A percentile compares a stretch with the other conserved stretches of the same genome.
Evolutionary conservation across 106 monocot genomes (phyloP).

Genomic region (Acorus calamus): DNA sequence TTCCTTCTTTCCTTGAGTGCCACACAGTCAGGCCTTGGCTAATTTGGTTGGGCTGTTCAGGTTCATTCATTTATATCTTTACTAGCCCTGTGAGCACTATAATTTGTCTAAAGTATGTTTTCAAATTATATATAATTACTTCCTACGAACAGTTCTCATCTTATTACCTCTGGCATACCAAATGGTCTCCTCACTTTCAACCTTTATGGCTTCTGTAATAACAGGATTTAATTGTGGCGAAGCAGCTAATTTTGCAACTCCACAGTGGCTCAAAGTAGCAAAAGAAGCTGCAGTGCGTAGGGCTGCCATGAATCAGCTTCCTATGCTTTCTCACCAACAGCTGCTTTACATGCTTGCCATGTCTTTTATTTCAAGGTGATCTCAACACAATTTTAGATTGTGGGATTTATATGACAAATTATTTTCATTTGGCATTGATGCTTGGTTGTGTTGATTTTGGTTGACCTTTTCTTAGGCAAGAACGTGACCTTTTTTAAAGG

Average conservation of each 20-base stretch:
- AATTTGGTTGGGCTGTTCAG: no score
- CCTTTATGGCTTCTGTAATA: constrained; percentile 6
- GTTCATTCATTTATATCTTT: no score
- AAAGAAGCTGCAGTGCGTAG: constrained; percentile 97
- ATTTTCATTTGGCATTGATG: no score
- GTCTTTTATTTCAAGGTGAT: constrained; percentile 86
- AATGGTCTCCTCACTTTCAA: not conserved
- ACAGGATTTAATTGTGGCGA: constrained; percentile 98
- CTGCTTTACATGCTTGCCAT: constrained; percentile 88
- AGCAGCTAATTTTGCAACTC: constrained; percentile 99
- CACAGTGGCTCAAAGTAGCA: constrained; percentile 88
- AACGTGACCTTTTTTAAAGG: no score
- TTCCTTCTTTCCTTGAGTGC: no score
- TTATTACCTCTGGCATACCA: not conserved
- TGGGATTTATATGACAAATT: no score
- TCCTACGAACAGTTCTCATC: not conserved
- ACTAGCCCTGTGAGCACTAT: no score
- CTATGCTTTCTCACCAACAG: constrained; percentile 99
- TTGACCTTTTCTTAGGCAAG: no score
- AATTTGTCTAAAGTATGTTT: not conserved
- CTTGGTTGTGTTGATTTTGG: no score
- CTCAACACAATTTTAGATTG: not conserved
- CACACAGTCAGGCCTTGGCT: no score
- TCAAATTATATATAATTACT: not conserved
- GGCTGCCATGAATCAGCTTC: constrained; percentile 98